Conservation (phyloP, 306 rosid genomes). For the Lotus japonicus region DNA sequence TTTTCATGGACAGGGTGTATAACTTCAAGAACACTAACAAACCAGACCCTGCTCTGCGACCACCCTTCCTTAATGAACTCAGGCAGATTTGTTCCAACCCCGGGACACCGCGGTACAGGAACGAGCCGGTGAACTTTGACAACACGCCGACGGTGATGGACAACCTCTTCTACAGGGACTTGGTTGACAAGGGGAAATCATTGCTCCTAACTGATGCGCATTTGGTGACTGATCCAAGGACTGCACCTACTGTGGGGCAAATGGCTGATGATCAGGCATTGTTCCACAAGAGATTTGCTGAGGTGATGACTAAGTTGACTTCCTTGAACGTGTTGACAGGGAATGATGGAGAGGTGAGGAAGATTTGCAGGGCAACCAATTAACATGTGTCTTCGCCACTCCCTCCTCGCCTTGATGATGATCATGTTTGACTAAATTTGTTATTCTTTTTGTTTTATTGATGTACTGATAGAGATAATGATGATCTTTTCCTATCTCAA, state of each 20-base stretch:
- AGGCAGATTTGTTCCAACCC: constrained; percentile 13
- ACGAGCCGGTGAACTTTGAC: constrained; percentile 30
- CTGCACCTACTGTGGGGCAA: constrained; percentile 19
- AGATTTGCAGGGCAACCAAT: constrained; percentile 43
- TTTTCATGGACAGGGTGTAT: constrained; percentile 28
- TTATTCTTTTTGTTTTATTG: too few species aligned
- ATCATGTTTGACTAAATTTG: too few species aligned
- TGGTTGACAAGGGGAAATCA: constrained; percentile 19
- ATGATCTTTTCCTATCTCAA: too few species aligned
- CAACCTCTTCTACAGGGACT: constrained; percentile 30
- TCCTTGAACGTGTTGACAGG: constrained; percentile 37
- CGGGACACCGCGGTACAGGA: not conserved
- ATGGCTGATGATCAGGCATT: constrained; percentile 14
- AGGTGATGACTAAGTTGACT: constrained; percentile 26
- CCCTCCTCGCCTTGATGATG: not conserved
- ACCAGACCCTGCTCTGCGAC: constrained; percentile 27
- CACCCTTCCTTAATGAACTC: not conserved
- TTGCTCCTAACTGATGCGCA: constrained; percentile 45
- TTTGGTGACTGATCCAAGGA: constrained; percentile 26
- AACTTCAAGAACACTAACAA: not conserved
- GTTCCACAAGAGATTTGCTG: constrained; percentile 29
- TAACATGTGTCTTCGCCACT: not conserved
- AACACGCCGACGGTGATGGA: constrained; percentile 45
- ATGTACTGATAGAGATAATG: too few species aligned
- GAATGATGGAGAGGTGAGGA: constrained; percentile 48